A percentile compares a stretch with the other conserved stretches of the same genome.
These are phyloP conservation scores for Cystobasidiaceae sp. DNA, from an alignment of 1,284 basidiomycete genomes.

Conservation along the genomic window DNA sequence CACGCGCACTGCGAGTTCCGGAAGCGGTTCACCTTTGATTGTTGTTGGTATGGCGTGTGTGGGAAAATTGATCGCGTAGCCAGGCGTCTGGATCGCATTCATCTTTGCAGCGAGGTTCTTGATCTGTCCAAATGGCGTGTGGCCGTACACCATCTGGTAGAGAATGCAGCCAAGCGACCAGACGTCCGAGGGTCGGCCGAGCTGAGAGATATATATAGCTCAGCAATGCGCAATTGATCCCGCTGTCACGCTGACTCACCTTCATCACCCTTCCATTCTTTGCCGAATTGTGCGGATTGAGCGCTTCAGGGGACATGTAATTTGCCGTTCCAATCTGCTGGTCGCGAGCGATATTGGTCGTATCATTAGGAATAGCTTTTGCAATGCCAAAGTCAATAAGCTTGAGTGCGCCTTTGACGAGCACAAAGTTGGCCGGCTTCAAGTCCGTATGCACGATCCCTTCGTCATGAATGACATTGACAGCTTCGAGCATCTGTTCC, in stretches of 20 bases:
- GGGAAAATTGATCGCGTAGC: constrained; percentile 68
- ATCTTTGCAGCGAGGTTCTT: constrained; percentile 81
- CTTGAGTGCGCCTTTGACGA: constrained; percentile 87
- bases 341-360: constrained; percentile 91
- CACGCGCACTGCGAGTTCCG: constrained; percentile 61
- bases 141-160: constrained; percentile 92
- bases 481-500: constrained; percentile 97
- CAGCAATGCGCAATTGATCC: background rate
- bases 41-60: constrained; percentile 58
- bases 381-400: constrained; percentile 90
- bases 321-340: constrained; percentile 91
- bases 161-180: constrained; percentile 97
- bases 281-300: constrained; percentile 36
- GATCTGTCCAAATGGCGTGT: constrained; percentile 81
- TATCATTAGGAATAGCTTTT: constrained; percentile 93
- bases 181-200: constrained; percentile 70
- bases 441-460: constrained; percentile 95
- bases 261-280: constrained; percentile 42
- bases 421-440: constrained; percentile 92
- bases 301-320: constrained; percentile 89
- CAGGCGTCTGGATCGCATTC: constrained; percentile 73
- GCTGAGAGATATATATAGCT: constrained; percentile 28
- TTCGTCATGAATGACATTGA: constrained; percentile 89
- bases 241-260: constrained; percentile 29
- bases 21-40: constrained; percentile 56